Percentiles rank a stretch among this genome's conserved stretches.
Evolutionary conservation across 495 filamentous ascomycete species (phyloP).

Genomic region (Hyaloscypha finlandica): DNA sequence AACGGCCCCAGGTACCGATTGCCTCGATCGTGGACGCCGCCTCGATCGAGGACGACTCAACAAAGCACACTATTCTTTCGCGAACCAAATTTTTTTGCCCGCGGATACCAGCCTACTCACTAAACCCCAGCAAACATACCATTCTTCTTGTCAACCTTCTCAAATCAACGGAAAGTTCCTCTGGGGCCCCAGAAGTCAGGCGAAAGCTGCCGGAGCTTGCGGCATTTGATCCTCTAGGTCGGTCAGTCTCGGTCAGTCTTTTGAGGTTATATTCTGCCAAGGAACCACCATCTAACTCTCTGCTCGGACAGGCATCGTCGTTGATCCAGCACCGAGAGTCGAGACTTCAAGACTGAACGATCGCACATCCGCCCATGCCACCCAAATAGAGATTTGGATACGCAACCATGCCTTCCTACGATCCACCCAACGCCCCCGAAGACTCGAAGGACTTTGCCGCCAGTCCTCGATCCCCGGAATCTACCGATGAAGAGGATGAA

Average conservation of each 20-base stretch:
- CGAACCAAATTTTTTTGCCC: neutral
- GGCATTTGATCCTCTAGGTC: conserved; percentile 12
- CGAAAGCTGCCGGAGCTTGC: conserved; percentile 12
- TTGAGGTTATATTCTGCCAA: conserved; percentile 11
- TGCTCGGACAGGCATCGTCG: neutral
- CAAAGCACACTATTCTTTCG: neutral
- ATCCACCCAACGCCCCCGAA: conserved; percentile 18
- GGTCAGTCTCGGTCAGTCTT: conserved; percentile 6
- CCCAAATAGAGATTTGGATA: conserved; percentile 16
- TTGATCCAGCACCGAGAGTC: conserved; percentile 1
- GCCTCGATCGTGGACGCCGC: neutral
- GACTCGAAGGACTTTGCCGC: conserved; percentile 27
- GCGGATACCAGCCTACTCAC: neutral
- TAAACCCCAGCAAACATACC: neutral
- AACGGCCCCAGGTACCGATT: neutral
- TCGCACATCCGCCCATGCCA: conserved; percentile 19
- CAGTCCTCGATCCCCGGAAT: conserved; percentile 18
- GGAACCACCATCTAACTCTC: conserved; percentile 9
- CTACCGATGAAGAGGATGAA: conserved; percentile 25
- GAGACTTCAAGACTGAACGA: neutral
- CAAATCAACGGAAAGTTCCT: neutral
- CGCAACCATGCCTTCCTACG: conserved; percentile 28
- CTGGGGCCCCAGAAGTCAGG: neutral
- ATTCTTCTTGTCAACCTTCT: neutral
- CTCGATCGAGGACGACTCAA: neutral